Percentiles rank a stretch among this genome's conserved stretches.
These are phyloP conservation scores for Kuraishia piskuri DNA, from an alignment of 805 yeast species.

Conservation along the genomic window DNA sequence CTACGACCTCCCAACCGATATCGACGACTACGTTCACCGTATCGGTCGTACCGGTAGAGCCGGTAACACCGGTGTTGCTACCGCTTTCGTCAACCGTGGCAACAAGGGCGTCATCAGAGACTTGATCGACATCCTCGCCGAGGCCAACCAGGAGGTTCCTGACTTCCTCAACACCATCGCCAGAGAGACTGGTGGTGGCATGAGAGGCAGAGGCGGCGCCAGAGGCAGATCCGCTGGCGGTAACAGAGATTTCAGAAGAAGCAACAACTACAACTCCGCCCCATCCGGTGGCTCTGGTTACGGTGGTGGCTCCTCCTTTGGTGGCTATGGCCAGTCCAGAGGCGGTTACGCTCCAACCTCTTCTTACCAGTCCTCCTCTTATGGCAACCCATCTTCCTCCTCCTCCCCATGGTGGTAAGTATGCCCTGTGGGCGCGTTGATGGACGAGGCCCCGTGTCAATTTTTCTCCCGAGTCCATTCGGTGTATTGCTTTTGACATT, in stretches of 20 bases:
- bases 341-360: conserved; percentile 25
- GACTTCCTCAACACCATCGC: conserved; percentile 71
- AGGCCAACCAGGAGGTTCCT: conserved; percentile 98
- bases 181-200: conserved; percentile 61
- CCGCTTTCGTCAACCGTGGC: conserved; percentile 96
- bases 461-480: no score
- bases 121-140: conserved; percentile 75
- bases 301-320: conserved; percentile 27
- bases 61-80: conserved; percentile 97
- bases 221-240: conserved; percentile 40
- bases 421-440: no score
- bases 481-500: neutral
- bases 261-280: conserved; percentile 12
- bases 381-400: conserved; percentile 17
- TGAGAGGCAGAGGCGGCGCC: conserved; percentile 45
- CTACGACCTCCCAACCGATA: conserved; percentile 93
- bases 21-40: conserved; percentile 98
- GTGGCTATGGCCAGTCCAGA: conserved; percentile 19
- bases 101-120: conserved; percentile 87
- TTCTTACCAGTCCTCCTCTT: conserved; percentile 18
- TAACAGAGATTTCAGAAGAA: conserved; percentile 45
- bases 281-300: conserved; percentile 8
- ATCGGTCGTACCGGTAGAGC: conserved; percentile 99
- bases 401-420: conserved; percentile 26
- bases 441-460: no score